Conservation (phyloP, 805 yeast genomes). For the Candida quercuum region DNA sequence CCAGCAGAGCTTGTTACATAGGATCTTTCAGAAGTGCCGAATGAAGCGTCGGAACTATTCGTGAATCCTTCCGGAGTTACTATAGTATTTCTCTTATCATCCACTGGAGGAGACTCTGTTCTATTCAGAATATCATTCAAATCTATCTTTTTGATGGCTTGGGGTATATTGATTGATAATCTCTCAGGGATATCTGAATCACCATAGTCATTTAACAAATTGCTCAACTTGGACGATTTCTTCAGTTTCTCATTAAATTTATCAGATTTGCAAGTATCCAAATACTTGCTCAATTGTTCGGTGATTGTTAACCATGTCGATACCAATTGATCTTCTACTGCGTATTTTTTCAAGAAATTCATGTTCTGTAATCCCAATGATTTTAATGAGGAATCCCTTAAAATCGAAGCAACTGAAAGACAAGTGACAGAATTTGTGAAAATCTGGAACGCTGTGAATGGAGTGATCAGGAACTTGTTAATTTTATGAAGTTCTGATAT, state of each 20-base stretch:
- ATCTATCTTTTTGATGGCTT: slow-evolving; percentile 7
- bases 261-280: slow-evolving; percentile 13
- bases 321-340: slow-evolving; percentile 28
- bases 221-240: slow-evolving; percentile 22
- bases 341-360: slow-evolving; percentile 24
- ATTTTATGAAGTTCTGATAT: slow-evolving; percentile 19
- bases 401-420: slow-evolving; percentile 27
- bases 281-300: slow-evolving; percentile 21
- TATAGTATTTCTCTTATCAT: neutral
- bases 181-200: slow-evolving; percentile 25
- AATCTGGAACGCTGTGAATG: slow-evolving; percentile 33
- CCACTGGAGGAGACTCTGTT: neutral
- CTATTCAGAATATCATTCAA: slow-evolving; percentile 12
- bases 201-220: slow-evolving; percentile 27
- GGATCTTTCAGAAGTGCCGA: neutral
- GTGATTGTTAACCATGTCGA: slow-evolving; percentile 27
- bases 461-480: slow-evolving; percentile 30
- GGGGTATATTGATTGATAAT: slow-evolving; percentile 8
- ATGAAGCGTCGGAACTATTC: neutral
- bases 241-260: slow-evolving; percentile 12
- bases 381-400: slow-evolving; percentile 20
- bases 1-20: neutral
- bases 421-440: slow-evolving; percentile 32
- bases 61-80: neutral
- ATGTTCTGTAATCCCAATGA: slow-evolving; percentile 22